Evolutionary conservation across 768 basidiomycete genomes (phyloP).

Genomic region (Tulasnella sp.): DNA sequence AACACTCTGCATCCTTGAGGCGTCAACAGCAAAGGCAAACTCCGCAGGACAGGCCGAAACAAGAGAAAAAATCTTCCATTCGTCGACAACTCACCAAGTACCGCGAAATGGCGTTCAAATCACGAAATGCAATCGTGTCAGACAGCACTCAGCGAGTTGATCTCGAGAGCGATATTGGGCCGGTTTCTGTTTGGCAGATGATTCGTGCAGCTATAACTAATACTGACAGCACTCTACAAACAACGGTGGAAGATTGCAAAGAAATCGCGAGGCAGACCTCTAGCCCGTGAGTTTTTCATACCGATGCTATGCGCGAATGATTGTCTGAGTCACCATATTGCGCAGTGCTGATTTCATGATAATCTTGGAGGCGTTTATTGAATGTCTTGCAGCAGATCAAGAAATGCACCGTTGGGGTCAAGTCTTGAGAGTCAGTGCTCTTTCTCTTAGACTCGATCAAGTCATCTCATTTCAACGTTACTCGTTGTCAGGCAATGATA

Average conservation of each 20-base stretch:
- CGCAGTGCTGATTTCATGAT: slow-evolving; percentile 6
- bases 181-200: background rate
- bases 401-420: slow-evolving; percentile 4
- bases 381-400: slow-evolving; percentile 3
- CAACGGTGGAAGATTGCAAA: slow-evolving; percentile 3
- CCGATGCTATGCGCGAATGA: background rate
- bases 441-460: too few species aligned
- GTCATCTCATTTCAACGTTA: too few species aligned
- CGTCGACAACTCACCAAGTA: background rate
- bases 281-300: slow-evolving; percentile 7
- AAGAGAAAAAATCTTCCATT: background rate
- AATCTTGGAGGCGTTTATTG: slow-evolving; percentile 11
- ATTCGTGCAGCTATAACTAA: slow-evolving; percentile 5
- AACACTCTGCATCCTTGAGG: background rate
- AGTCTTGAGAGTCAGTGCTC: slow-evolving; percentile 3
- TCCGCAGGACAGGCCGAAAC: background rate
- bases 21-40: background rate
- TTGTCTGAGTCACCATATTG: background rate
- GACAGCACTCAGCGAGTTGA: too few species aligned
- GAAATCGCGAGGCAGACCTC: slow-evolving; percentile 8
- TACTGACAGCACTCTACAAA: background rate
- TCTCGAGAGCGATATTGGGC: background rate
- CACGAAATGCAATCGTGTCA: too few species aligned
- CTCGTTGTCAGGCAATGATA: slow-evolving; percentile 2
- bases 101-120: slow-evolving; percentile 3